These are phyloP conservation scores for Hypomontagnella submonticulosa DNA, from an alignment of 495 filamentous ascomycete species.

Conservation along the genomic window DNA sequence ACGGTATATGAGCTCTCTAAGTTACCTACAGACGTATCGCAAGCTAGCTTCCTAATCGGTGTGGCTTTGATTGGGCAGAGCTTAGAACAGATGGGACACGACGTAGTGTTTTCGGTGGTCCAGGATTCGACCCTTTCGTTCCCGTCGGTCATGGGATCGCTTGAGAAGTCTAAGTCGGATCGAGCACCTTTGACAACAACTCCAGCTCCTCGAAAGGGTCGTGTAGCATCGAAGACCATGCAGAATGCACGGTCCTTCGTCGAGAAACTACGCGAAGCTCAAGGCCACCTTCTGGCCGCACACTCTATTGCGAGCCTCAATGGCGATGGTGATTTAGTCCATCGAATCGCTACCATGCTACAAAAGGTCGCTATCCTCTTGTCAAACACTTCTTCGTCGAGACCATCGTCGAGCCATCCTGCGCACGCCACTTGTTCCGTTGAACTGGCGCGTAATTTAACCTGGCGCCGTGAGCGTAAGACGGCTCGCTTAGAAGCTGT, in stretches of 20 bases:
- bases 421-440: constrained; percentile 67
- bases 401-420: constrained; percentile 58
- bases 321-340: constrained; percentile 60
- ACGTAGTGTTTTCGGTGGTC: constrained; percentile 88
- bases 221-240: constrained; percentile 34
- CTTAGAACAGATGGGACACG: constrained; percentile 73
- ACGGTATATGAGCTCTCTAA: constrained; percentile 57
- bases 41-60: constrained; percentile 67
- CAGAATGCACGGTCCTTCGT: constrained; percentile 59
- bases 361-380: constrained; percentile 72
- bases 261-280: constrained; percentile 68
- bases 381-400: constrained; percentile 63
- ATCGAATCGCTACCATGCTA: constrained; percentile 67
- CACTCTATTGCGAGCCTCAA: constrained; percentile 63
- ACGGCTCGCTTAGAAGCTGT: constrained; percentile 56
- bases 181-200: constrained; percentile 39
- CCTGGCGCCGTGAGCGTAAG: constrained; percentile 67
- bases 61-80: constrained; percentile 68
- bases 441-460: constrained; percentile 71
- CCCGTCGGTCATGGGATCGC: constrained; percentile 65
- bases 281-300: constrained; percentile 66
- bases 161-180: constrained; percentile 38
- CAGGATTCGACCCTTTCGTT: constrained; percentile 91
- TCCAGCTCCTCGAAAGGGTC: constrained; percentile 45
- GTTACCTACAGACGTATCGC: constrained; percentile 52